Base-by-base conservation (phyloP, 2,329 filamentous ascomycete species). In the Fusarium sp. region DNA sequence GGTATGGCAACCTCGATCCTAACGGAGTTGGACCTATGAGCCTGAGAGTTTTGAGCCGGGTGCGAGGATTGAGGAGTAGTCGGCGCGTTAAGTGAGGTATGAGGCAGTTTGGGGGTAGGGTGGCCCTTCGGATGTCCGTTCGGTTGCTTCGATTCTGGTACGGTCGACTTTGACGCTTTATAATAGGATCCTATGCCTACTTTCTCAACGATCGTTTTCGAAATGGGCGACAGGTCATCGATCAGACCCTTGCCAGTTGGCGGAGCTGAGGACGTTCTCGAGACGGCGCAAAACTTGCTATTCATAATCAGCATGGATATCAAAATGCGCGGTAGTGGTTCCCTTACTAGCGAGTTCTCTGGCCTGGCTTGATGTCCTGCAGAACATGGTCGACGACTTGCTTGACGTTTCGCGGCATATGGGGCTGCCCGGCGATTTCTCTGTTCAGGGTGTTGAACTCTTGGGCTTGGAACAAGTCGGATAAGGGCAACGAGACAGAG, bases 341-440 rank as follows among this genome's bases (percentile, higher is more conserved):
- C 25, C 78, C 86, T 80, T 84, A 94, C 92, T 90, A 94, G 78
- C 92, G 85, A 11, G 93, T 92, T 72, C 93, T 85, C 70, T 92
- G 91, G n/a, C 92, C 89, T 2, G 91, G 89, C 79, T 91, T 91
- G 65, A 98, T 83, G 45, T 97, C 88, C 72, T 92, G 90, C 66
- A 94, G 90, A 33, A 98, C 86, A 80, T 96, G 92, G 76, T 93
- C 89, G 54, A 95, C 87, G 12, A 91, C 92, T 76, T 92, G 90
- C 76, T 94, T 92, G 56, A 95, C 85, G 72, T 90, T 89, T 79
- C 90, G 89, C 22, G 93, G 92, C 33, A 87, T 87, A 50, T 89
- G 87, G 57, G 87, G 85, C 27, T 89, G 84, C 70, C 85, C 88
- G 45, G 86, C 84, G 68, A 92, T 91, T 80, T 96, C 94, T 73